Evolutionary conservation across 2,329 filamentous ascomycete genomes (phyloP), one percentile per base, ranked within the genome.

Genomic region (Nemania sp.): DNA sequence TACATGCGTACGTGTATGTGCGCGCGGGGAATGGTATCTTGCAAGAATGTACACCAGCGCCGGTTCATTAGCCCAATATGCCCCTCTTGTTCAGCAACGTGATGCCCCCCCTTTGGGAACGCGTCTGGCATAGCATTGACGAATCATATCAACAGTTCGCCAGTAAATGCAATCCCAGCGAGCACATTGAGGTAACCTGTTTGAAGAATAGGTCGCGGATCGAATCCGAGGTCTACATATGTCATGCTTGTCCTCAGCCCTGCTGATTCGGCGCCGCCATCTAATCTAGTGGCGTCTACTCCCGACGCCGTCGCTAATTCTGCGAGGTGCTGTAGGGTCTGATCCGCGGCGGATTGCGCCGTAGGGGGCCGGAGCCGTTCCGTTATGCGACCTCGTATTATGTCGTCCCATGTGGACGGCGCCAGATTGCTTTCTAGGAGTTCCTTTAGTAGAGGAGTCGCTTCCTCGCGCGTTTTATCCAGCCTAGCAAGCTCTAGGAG

Each of bases 321-420:
- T 6, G 83, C 84, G 7, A 87, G 72, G 55, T 80, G 82, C 67
- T 87, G 83, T 44, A 88, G 71, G 28, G 80, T 78, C 56, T 76
- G 79, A 65, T 75, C 83, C 48, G 72, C 77, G 42, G 74, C 73
- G 6, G 61, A 54, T 65, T 70, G 62, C 65, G 73, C 60, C 59
- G 73, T 68, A 23, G 69, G 62, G 42, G 70, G 65, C 52, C 64
- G 68, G 47, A 69, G 66, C 41, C 66, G 65, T 51, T 79, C 76
- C 53, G 75, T 66, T 15, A 88, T 79, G 56, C 78, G 71, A 37
- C 80, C 76, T 52, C 78, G 72, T 15, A 85, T 76, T 17, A 77
- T 76, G 6, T 72, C 72, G 57, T 87, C 83, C 83, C 84, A 88
- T 3, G 77, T 78, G 52, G 70, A 74, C 33, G 67, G 78, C 59